Base-by-base conservation (phyloP, 2,329 filamentous ascomycete genomes). In the Sporothrix inflata region DNA sequence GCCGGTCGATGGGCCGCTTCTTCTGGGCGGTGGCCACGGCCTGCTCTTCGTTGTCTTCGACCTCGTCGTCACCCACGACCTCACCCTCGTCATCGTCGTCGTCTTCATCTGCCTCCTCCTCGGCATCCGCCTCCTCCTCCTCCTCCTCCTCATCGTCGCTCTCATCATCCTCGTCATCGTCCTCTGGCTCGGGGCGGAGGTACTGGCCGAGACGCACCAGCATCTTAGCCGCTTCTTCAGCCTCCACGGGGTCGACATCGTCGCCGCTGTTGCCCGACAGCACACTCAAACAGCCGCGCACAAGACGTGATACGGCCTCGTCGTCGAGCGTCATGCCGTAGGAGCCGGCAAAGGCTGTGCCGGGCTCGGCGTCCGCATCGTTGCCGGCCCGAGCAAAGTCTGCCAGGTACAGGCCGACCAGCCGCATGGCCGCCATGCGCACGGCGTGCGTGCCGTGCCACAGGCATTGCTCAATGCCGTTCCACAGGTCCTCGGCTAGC, bases 181-280 rank as follows among this genome's bases (percentile, higher is more conserved):
- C 75, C 78, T 82, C 83, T 79, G 85, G 83, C 75, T 90, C 92
- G 1, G 73, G 77, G 83, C 90, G 73, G 86, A 89, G 81, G 72
- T 85, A 85, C 27, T 83, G 89, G 55, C 90, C 93, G 0, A 99
- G 84, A 84, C 97, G 97, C 49, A 95, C 86, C 47, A 97, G 84
- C 75, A 97, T 94, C 75, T 94, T 92, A 4, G 93, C 89, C 14
- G 90, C 90, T 79, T 97, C 93, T 55, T 89, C 86, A 1, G 92
- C 92, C n/a, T 98, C 84, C 11, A 89, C 86, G 77, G 96, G 91
- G 19, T 91, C 90, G 8, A 95, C 70, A 69, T 87, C 87, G 0
- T 87, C 85, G 5, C 55, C 74, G 55, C 69, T n/a, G 19, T n/a
- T 27, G 0, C 88, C 88, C 65, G 89, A 89, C 60, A 97, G 79